Percentiles rank a stretch among this genome's conserved stretches.
phyloP scores from a whole-genome alignment of 805 yeast species.

The Candida chauliodis region DNA sequence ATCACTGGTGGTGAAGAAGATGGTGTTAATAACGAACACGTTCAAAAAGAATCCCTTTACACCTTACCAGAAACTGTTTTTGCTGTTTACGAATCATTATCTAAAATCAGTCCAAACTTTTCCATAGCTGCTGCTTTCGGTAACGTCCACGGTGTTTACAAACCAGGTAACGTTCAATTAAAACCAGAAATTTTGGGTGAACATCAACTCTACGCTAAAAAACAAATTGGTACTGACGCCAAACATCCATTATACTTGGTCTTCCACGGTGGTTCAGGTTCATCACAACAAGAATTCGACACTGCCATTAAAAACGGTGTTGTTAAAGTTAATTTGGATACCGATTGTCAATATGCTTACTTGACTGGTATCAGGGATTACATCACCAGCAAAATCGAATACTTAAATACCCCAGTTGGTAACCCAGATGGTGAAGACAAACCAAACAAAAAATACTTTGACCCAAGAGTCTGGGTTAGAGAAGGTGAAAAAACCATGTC shows the following conservation, averaged over 20 bases:
- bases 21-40: constrained; percentile 98
- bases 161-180: constrained; percentile 96
- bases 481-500: constrained; percentile 99
- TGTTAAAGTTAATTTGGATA: constrained; percentile 98
- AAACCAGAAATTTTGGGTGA: constrained; percentile 92
- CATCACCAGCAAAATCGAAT: constrained; percentile 93
- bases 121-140: constrained; percentile 99
- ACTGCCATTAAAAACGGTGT: constrained; percentile 91
- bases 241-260: constrained; percentile 87
- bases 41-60: constrained; percentile 81
- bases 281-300: constrained; percentile 86
- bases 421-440: constrained; percentile 99
- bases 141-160: constrained; percentile 99
- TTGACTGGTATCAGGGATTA: constrained; percentile 95
- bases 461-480: constrained; percentile 99
- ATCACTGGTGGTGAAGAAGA: constrained; percentile 99
- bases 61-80: constrained; percentile 94
- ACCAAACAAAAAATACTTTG: constrained; percentile 99
- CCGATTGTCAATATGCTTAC: constrained; percentile 99
- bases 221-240: constrained; percentile 51
- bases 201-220: constrained; percentile 86
- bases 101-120: constrained; percentile 94
- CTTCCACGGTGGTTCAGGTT: constrained; percentile 99
- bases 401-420: constrained; percentile 84
- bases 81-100: constrained; percentile 84